A percentile compares a stretch with the other conserved stretches of the same genome.
Conservation (phyloP, 768 basidiomycete species). For the Cystofilobasidium capitatum region DNA sequence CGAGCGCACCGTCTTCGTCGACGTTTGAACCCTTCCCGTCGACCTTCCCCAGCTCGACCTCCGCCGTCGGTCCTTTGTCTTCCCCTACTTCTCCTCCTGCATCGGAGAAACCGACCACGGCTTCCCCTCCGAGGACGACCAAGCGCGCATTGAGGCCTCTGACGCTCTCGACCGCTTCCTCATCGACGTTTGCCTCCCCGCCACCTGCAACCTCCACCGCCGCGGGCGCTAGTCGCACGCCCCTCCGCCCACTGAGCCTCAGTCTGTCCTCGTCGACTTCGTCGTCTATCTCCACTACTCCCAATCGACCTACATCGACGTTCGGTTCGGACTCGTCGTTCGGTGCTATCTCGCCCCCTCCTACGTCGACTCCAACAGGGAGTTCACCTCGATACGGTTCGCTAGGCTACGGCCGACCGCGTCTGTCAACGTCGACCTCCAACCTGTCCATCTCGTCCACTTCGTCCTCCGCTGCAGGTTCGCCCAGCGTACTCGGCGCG, state of each 20-base stretch:
- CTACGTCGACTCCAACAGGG: background rate
- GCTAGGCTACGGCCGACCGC: conserved; percentile 17
- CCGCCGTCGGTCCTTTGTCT: background rate
- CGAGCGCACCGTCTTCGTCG: background rate
- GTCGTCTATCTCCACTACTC: conserved; percentile 4
- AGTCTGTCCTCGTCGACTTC: conserved; percentile 1
- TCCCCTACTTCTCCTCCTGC: background rate
- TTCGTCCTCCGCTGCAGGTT: background rate
- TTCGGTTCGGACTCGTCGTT: conserved; percentile 14
- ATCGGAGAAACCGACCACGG: background rate
- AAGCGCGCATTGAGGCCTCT: conserved; percentile 15
- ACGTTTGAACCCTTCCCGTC: conserved; percentile 1
- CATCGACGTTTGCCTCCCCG: too few species aligned
- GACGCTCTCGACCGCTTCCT: too few species aligned
- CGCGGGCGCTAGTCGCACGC: conserved; percentile 3
- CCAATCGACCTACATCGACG: background rate
- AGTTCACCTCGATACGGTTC: conserved; percentile 7
- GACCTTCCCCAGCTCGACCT: background rate
- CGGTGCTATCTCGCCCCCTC: background rate
- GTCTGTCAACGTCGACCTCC: conserved; percentile 11
- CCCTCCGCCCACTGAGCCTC: conserved; percentile 16
- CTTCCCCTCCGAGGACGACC: background rate
- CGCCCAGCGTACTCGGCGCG: too few species aligned
- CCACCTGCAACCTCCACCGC: background rate
- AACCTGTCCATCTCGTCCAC: background rate